A percentile compares a stretch with the other conserved stretches of the same genome.
These are phyloP conservation scores for Boletus subparvulus DNA, from an alignment of 768 basidiomycete species.

Conservation along the genomic window DNA sequence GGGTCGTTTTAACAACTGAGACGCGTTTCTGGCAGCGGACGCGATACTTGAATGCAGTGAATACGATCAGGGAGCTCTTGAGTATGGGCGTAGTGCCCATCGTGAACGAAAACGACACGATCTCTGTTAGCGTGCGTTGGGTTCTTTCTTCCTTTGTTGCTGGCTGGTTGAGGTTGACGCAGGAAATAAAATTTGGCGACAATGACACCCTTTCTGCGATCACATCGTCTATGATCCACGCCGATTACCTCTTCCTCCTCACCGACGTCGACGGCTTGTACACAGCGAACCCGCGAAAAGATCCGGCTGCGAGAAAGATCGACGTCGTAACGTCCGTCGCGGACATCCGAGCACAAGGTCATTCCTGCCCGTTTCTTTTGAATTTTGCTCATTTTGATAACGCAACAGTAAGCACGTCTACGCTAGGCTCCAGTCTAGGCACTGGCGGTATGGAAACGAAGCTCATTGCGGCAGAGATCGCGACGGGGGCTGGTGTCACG, in stretches of 20 bases:
- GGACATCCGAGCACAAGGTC: slow-evolving; percentile 79
- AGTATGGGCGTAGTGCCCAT: slow-evolving; percentile 96
- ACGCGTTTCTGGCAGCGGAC: slow-evolving; percentile 60
- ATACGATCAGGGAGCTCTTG: slow-evolving; percentile 89
- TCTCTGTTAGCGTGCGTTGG: slow-evolving; percentile 87
- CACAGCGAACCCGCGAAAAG: slow-evolving; percentile 92
- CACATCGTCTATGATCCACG: slow-evolving; percentile 95
- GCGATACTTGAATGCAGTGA: slow-evolving; percentile 93
- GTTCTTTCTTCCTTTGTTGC: not conserved
- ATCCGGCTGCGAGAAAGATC: slow-evolving; percentile 77
- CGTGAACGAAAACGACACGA: slow-evolving; percentile 98
- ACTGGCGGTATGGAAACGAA: slow-evolving; percentile 99
- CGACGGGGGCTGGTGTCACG: slow-evolving; percentile 90
- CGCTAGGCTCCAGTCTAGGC: slow-evolving; percentile 88
- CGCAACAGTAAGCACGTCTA: slow-evolving; percentile 79
- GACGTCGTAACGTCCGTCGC: slow-evolving; percentile 81
- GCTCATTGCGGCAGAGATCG: slow-evolving; percentile 96
- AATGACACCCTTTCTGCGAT: slow-evolving; percentile 98
- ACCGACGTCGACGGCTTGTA: slow-evolving; percentile 97
- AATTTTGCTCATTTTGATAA: not conserved
- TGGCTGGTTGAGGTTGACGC: slow-evolving; percentile 5
- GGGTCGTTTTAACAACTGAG: not conserved
- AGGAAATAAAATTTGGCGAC: slow-evolving; percentile 99
- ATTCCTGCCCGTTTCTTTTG: slow-evolving; percentile 6
- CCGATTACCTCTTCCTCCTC: slow-evolving; percentile 93